Base-by-base conservation (phyloP, 164 flowering plant genomes). In the Platanus orientalis region DNA sequence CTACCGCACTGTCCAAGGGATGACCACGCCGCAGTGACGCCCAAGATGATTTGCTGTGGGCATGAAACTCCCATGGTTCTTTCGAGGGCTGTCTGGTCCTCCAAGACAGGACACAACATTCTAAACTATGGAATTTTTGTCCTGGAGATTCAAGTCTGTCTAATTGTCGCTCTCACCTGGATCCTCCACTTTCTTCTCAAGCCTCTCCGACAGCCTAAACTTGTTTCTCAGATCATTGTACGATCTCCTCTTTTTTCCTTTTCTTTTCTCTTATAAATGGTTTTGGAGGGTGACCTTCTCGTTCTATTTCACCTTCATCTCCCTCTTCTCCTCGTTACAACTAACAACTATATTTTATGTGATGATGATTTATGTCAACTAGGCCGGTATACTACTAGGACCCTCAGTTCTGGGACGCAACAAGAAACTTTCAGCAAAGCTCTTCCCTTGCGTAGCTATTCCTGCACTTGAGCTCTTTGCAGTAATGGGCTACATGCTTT, bases 171-270 rank as follows among this genome's bases (percentile, higher is more conserved):
- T 24, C 9, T 64, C 28, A n/a, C 29, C 0, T 27, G 28, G 21
- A 57, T 29, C 12, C 9, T 62, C 6, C 71, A 69, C 14, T 48
- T 55, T 30, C 39, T 57, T 34, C 57, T 69, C 16, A 20, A 12
- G 57, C 56, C 61, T 57, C 60, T 69, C 24, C 28, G 54, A 24
- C 62, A 56, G 29, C 60, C 62, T n/a, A 20, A 40, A 16, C 14
- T 64, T 40, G 57, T 70, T 36, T 26, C 66, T 2, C 63, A 64
- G 53, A 45, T 54, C 28, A 29, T 64, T 26, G 73, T 70, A 50
- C 52, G 25, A 16, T 26, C 16, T 62, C 24, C 21, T 23, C 7
- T 40, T 34, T 26, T n/a, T 11, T 3, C 23, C 51, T 11, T 7
- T 7, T 9, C 53, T 20, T 12, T 17, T n/a, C n/a, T 49, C 50